phyloP scores from a whole-genome alignment of 495 filamentous ascomycete genomes.

The Thermothielavioides terrestris region DNA sequence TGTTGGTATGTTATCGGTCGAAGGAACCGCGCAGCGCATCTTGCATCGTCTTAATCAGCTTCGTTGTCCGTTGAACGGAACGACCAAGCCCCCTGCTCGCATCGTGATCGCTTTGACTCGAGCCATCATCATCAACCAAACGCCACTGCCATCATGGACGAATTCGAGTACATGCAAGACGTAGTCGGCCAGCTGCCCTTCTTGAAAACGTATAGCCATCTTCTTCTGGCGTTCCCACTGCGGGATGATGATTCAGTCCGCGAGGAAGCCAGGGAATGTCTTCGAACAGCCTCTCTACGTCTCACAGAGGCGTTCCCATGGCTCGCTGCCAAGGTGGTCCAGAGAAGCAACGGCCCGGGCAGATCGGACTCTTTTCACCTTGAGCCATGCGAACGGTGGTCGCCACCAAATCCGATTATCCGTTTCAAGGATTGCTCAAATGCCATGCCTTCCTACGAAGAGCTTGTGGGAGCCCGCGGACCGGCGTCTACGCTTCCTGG shows the following conservation, averaged over 20 bases:
- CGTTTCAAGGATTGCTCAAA: not conserved
- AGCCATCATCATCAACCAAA: not conserved
- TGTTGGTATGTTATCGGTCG: not conserved
- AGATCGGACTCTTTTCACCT: not conserved
- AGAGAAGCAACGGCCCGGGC: not conserved
- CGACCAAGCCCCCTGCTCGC: not conserved
- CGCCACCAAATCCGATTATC: not conserved
- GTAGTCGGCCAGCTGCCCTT: not conserved
- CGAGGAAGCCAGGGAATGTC: not conserved
- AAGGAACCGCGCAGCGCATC: not conserved
- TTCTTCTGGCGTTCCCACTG: not conserved
- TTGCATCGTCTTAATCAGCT: not conserved
- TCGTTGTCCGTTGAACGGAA: not conserved
- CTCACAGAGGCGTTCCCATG: not conserved
- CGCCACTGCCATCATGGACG: not conserved
- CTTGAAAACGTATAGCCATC: not conserved
- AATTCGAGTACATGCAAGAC: not conserved
- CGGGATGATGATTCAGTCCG: not conserved
- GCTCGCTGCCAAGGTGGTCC: not conserved
- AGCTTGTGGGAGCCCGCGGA: not conserved
- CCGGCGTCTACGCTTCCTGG: not conserved
- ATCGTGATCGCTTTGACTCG: not conserved
- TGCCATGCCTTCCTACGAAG: not conserved
- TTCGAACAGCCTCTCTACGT: not conserved
- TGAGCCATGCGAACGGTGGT: not conserved